Evolutionary conservation across 164 flowering plant species (phyloP), one percentile per base, ranked within the genome.

Genomic region (Nelumbo lutea): DNA sequence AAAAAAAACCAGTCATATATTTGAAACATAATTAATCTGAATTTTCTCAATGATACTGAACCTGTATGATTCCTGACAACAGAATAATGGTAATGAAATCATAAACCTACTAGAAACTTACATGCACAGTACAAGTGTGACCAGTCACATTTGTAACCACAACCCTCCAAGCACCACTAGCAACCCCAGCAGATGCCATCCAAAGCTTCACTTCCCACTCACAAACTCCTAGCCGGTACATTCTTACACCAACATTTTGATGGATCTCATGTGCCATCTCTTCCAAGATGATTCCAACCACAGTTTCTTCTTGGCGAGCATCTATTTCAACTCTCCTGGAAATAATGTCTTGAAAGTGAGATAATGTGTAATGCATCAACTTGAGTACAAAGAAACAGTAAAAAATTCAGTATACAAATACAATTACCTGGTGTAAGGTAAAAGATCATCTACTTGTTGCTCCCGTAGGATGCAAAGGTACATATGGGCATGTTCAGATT

Each of bases 181-280:
- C 90, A 50, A 69, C 82, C 61, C 93, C 98, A 61, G 77, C 75
- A 64, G 91, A 83, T 50, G 86, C 80, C 72, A 96, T 77, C 90
- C 95, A 85, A 43, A 96, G 93, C 75, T 90, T 93, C 71, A 96
- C 91, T 82, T 96, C 99, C 99, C 99, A 96, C 81, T 90, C 88
- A 73, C 90, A 87, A 64, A 96, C 97, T 72, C 90, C 88, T 67
- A 96, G 79, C 38, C 89, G 76, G 61, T 96, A 90, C 99, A 96
- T 90, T 75, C 91, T 86, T 50, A 87, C 96, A 64, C 98, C 98
- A 80, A 84, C 90, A 69, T 75, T 79, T 57, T 85, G 77, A 80
- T 92, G 92, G 44, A 96, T 84, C 77, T 89, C 89, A 68, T 59
- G 85, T 42, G 89, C 93, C 68, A 93, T 73, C 72, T 83, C 96